Base-by-base conservation (phyloP, 257 asterid genomes). In the Thymus quinquecostatus region DNA sequence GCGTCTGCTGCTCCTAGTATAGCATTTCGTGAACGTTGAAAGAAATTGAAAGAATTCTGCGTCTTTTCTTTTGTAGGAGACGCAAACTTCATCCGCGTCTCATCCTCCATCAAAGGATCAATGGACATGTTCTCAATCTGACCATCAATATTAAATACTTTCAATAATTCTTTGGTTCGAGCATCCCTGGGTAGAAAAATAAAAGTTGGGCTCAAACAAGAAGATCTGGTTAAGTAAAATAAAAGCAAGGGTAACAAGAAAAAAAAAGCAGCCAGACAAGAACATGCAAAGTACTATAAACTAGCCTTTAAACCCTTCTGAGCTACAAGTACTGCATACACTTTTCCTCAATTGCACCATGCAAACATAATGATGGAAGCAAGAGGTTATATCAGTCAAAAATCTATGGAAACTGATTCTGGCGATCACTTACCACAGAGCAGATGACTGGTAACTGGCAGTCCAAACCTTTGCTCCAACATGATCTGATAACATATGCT, bases 1-100 rank as follows among this genome's bases (percentile, higher is more conserved):
- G 97, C 98, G 78, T 95, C 99, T 77, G 99, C 99, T 56, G 99
- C 99, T 77, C 99, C 99, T 60, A 89, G 43, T 66, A 95, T 88
- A 79, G 88, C 99, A 76, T 92, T 92, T 68, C 99, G 91, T 10
- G 99, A 95, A 28, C 99, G 98, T 82, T 95, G 99, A 69, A 95
- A 95, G 81, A 95, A 92, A 84, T 79, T 85, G 53, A 83, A 71
- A 21, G 98, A 78, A 72, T 80, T 83, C 68, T 84, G 98, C 44
- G 84, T 40, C 75, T 91, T 93, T 70, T 93, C 97, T 84, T 88
- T 92, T 21, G 84, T 69, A 68, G 72, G 76, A 72, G 92, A 82
- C 38, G 49, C 85, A 41, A 45, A 6, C 77, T 82, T 89, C 84
- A 82, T 73, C 78, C 86, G 81, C 73, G 81, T 69, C 79, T 94